Percentiles rank a stretch among this genome's conserved stretches.
phyloP scores from a whole-genome alignment of 768 basidiomycete genomes.

The Lactifluus volemus region DNA sequence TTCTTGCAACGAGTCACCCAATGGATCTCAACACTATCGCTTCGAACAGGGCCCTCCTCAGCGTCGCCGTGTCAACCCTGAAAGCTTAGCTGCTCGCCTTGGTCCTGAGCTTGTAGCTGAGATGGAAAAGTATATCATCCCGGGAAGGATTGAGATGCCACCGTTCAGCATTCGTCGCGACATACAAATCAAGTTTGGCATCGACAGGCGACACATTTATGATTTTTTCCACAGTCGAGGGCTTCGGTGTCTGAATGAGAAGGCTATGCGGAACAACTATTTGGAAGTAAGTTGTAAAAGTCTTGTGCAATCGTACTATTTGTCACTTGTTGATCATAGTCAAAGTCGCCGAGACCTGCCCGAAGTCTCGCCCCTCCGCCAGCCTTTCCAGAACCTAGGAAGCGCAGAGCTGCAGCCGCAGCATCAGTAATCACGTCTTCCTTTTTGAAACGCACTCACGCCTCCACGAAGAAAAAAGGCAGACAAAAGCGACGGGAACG shows the following conservation, averaged over 20 bases:
- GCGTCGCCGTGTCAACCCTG: conserved; percentile 52
- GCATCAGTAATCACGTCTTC: not conserved
- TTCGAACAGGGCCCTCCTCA: conserved; percentile 22
- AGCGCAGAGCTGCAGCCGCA: conserved; percentile 15
- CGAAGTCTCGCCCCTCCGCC: not conserved
- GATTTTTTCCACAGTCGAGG: conserved; percentile 66
- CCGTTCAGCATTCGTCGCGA: conserved; percentile 60
- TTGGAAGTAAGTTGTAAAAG: conserved; percentile 11
- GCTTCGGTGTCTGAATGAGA: conserved; percentile 23
- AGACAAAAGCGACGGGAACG: not conserved
- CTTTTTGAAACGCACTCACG: conserved; percentile 1
- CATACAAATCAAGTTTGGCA: conserved; percentile 59
- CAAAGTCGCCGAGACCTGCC: conserved; percentile 7
- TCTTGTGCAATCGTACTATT: not conserved
- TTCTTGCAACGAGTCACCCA: not conserved
- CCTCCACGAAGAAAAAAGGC: conserved; percentile 7
- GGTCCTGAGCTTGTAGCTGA: conserved; percentile 60
- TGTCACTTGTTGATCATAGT: not conserved
- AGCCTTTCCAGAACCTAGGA: conserved; percentile 6
- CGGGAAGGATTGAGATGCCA: conserved; percentile 68
- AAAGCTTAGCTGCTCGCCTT: conserved; percentile 57
- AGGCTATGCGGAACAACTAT: conserved; percentile 15
- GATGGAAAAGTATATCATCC: conserved; percentile 60
- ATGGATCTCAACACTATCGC: not conserved
- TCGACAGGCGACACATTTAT: conserved; percentile 68